Evolutionary conservation across 2,329 filamentous ascomycete genomes (phyloP), one percentile per base, ranked within the genome.

Genomic region (Cryphonectria carpinicola): DNA sequence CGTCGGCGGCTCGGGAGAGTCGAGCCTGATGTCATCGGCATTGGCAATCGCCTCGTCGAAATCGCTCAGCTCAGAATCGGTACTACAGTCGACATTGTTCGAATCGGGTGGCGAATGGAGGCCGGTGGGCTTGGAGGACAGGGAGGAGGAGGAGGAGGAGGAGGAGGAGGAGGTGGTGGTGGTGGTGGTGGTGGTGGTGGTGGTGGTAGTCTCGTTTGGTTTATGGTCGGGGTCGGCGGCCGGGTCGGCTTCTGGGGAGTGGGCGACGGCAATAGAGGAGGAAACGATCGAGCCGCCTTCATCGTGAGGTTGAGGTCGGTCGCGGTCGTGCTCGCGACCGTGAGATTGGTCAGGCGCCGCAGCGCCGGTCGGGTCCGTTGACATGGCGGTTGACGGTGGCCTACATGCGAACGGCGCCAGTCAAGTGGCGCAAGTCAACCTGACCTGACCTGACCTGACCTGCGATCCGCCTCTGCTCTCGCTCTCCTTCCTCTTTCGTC

Each of bases 1-100:
- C 35, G 72, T 52, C 66, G 69, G 70, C 78, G 69, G 73, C 54
- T 71, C 63, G 7, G 73, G 54, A n/a, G 72, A 64, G 28, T 63
- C 25, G 19, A 61, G 58, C 28, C 39, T 62, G 5, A 68, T 54
- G 66, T 68, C 66, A 25, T 79, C 77, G 66, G 79, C 75, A 68
- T 84, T 80, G 61, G 82, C 83, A 74, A 87, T 81, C 73, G 77
- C 83, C 65, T 88, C 86, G 73, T 91, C 89, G 67, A 91, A 83
- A 68, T 91, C 89, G 81, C 89, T 91, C 43, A 92, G 82, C 78
- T 92, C 89, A 67, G 89, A 91, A 76, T 90, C 88, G 68, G 65
- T 66, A 78, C 86, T 89, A 66, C 81, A 84, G 76, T 90, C 87
- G 73, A 87, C 84, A 78, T 86, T 86, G 80, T 90, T 90, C 78